Percentiles rank a stretch among this genome's conserved stretches.
Evolutionary conservation across 2,329 filamentous ascomycete species (phyloP).

Genomic region (Fusarium avenaceum): DNA sequence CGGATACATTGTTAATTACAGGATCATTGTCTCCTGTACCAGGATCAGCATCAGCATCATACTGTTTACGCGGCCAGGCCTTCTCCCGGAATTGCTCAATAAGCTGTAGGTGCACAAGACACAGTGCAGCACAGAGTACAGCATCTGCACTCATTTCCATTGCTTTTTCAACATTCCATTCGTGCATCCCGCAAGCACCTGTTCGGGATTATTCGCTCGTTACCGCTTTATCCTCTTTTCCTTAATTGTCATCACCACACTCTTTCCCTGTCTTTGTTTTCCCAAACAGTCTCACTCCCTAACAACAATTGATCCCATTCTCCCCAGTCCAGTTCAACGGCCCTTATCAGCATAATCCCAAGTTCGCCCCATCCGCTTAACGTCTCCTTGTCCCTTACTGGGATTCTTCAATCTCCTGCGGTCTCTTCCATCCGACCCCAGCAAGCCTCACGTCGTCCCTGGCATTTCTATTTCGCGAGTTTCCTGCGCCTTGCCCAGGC

Average conservation of each 20-base stretch:
- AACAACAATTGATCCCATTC: constrained; percentile 27
- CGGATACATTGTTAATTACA: constrained; percentile 16
- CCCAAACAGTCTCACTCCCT: constrained; percentile 23
- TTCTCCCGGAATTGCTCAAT: constrained; percentile 11
- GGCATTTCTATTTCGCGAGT: constrained; percentile 30
- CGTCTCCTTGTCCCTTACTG: constrained; percentile 45
- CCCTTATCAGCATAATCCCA: constrained; percentile 36
- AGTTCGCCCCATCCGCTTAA: constrained; percentile 37
- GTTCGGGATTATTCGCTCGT: constrained; percentile 35
- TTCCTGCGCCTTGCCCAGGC: background rate
- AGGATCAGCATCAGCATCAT: background rate
- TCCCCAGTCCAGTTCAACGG: constrained; percentile 26
- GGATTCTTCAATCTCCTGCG: constrained; percentile 43
- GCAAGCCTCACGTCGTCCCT: constrained; percentile 38
- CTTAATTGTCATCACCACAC: constrained; percentile 6
- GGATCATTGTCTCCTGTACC: constrained; percentile 18
- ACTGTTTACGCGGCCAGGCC: constrained; percentile 2
- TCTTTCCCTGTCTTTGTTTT: background rate
- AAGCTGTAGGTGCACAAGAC: constrained; percentile 28
- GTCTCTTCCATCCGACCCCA: constrained; percentile 17
- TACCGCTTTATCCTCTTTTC: constrained; percentile 13
- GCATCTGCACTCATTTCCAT: constrained; percentile 6
- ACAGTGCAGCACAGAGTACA: background rate
- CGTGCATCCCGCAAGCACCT: constrained; percentile 28
- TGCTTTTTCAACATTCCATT: constrained; percentile 39